Evolutionary conservation across 169 alveolate species (phyloP), one percentile per base, ranked within the genome.

Genomic region (Amoebophrya sp.): DNA sequence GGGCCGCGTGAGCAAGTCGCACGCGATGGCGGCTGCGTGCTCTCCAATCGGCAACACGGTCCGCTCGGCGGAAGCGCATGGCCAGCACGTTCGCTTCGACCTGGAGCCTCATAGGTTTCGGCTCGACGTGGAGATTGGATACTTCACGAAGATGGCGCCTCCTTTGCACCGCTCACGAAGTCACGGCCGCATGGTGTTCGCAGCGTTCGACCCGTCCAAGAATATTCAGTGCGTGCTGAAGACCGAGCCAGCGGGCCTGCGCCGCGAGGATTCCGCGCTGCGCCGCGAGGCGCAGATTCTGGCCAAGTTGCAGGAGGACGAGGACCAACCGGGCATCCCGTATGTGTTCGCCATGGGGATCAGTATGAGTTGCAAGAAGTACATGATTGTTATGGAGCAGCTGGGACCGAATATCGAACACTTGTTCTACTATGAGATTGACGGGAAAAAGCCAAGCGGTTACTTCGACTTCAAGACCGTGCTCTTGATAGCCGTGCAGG

Each of bases 321-420:
- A 65, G 83, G 83, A 65, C 83, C 83, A 65, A 36, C 36, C 83
- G 83, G 83, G 83, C 36, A 65, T 65, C 83, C 83, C 83, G 38
- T 65, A 65, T 36, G 2, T 65, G 83, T 65, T 26, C 83, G 83
- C 83, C 83, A 26, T 65, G 38, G 83, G 83, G 36, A 6, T 65
- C 39, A 65, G n/a, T 36, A 36, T 26, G 83, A 65, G 18, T 6
- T 12, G 33, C 33, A 6, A 65, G 83, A 1, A 65, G 36, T 65
- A 65, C 33, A 29, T 65, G 33, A 1, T 65, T 29, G 83, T 65
- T 10, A 12, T 36, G 38, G 83, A 65, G 26, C 83, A 26, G 83
- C 83, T 65, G 33, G 83, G 83, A 10, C 83, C 83, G 38, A 65
- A 65, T 26, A 29, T 65, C 33, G 83, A 65, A 36, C 83, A 65